phyloP scores from a whole-genome alignment of 1,284 basidiomycete genomes.

The Pseudozyma tsukubaensis region DNA sequence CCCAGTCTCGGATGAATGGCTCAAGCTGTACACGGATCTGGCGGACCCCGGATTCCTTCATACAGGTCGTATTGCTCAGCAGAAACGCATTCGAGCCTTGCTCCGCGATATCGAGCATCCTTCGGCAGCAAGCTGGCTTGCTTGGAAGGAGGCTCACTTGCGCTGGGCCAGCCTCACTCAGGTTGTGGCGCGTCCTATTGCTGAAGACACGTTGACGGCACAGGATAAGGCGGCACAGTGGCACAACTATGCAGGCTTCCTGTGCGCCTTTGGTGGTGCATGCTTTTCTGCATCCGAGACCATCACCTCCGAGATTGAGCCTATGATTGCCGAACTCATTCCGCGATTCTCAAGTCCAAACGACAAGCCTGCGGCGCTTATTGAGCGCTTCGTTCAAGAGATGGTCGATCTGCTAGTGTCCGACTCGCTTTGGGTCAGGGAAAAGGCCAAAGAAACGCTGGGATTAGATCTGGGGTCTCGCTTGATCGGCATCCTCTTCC shows the following conservation, averaged over 20 bases:
- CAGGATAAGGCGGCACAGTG: conserved; percentile 73
- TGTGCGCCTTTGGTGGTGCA: conserved; percentile 80
- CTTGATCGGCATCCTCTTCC: conserved; percentile 60
- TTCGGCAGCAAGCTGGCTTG: conserved; percentile 77
- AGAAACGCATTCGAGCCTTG: conserved; percentile 81
- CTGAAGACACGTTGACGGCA: conserved; percentile 75
- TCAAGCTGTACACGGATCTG: conserved; percentile 44
- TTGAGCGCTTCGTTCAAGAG: conserved; percentile 61
- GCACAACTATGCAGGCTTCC: conserved; percentile 86
- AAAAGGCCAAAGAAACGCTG: conserved; percentile 65
- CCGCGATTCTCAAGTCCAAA: conserved; percentile 35
- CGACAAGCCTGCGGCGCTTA: conserved; percentile 39
- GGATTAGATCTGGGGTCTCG: conserved; percentile 57
- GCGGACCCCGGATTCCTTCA: conserved; percentile 46
- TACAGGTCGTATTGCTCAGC: conserved; percentile 78
- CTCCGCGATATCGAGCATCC: conserved; percentile 77
- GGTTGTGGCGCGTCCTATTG: conserved; percentile 42
- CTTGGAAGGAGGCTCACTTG: conserved; percentile 84
- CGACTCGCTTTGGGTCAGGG: conserved; percentile 65
- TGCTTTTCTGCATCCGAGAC: conserved; percentile 69
- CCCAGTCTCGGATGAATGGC: conserved; percentile 47
- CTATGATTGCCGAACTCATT: conserved; percentile 23
- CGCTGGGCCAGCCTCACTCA: conserved; percentile 74
- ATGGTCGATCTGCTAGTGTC: conserved; percentile 66
- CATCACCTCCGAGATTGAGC: conserved; percentile 27